Evolutionary conservation across 495 filamentous ascomycete species (phyloP).

Genomic region (Terfezia boudieri): DNA sequence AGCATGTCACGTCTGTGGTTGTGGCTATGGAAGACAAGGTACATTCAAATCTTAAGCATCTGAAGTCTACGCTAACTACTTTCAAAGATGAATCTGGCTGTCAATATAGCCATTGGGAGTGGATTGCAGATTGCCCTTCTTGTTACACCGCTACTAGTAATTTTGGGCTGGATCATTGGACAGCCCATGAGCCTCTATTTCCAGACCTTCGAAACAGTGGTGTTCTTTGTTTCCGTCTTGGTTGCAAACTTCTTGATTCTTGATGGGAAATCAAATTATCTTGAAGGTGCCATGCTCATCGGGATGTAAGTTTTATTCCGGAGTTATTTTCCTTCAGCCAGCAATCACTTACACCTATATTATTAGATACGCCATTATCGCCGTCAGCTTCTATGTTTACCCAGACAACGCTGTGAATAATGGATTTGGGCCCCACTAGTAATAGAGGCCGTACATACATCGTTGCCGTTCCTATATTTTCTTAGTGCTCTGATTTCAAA

Average conservation of each 20-base stretch:
- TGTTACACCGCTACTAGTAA: constrained; percentile 75
- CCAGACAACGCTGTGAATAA: constrained; percentile 31
- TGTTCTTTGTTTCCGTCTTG: constrained; percentile 71
- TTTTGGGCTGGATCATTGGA: constrained; percentile 74
- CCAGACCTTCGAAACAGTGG: constrained; percentile 79
- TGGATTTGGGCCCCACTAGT: neutral
- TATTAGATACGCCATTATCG: constrained; percentile 61
- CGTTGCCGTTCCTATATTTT: too few relatives aligned
- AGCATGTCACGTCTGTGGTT: constrained; percentile 86
- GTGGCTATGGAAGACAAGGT: constrained; percentile 75
- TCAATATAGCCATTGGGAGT: constrained; percentile 81
- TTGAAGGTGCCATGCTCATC: constrained; percentile 80
- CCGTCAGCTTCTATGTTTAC: constrained; percentile 73
- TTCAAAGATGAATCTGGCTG: constrained; percentile 65
- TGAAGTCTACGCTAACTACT: neutral
- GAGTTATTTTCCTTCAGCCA: neutral
- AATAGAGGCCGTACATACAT: neutral
- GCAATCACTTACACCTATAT: neutral
- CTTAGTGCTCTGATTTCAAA: neutral
- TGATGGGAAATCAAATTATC: constrained; percentile 86
- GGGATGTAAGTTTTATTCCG: constrained; percentile 33
- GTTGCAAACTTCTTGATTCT: constrained; percentile 85
- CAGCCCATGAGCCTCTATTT: constrained; percentile 80
- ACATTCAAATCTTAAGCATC: neutral
- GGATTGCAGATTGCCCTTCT: constrained; percentile 88